Conservation (phyloP, 257 asterid species). For the Capsicum rhomboideum region DNA sequence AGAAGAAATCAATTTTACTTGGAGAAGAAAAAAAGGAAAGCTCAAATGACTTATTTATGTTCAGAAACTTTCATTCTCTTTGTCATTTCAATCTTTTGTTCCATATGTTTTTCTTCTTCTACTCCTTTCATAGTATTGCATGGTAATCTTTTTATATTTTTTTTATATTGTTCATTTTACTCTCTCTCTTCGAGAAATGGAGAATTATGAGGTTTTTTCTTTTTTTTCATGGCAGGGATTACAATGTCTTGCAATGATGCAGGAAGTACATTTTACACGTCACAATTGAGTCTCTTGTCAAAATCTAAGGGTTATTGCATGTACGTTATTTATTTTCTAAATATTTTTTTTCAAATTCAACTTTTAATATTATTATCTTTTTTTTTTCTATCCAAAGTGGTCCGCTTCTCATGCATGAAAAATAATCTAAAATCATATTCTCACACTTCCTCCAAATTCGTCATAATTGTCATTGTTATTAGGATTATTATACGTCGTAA, state of each 20-base stretch:
- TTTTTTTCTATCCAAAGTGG: background rate
- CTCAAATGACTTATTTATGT: background rate
- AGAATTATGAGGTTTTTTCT: background rate
- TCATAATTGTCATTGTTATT: background rate
- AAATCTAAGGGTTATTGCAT: constrained; percentile 11
- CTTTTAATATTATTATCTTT: no score
- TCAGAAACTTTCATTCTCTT: background rate
- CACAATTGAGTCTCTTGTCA: background rate
- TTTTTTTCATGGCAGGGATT: constrained; percentile 4
- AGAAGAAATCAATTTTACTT: background rate
- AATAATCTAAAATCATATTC: background rate
- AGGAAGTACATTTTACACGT: background rate
- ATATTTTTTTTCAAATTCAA: no score
- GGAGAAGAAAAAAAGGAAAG: background rate
- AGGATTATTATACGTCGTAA: no score
- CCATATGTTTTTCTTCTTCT: constrained; percentile 4
- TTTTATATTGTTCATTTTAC: background rate
- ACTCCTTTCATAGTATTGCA: constrained; percentile 23
- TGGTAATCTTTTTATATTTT: background rate
- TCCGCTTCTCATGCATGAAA: background rate
- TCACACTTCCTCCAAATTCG: background rate
- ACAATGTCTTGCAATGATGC: background rate
- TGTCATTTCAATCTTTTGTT: background rate
- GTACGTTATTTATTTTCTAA: background rate
- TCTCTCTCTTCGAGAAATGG: background rate